Evolutionary conservation across 495 filamentous ascomycete genomes (phyloP), one percentile per base, ranked within the genome.

Genomic region (Annulohypoxylon nitens): DNA sequence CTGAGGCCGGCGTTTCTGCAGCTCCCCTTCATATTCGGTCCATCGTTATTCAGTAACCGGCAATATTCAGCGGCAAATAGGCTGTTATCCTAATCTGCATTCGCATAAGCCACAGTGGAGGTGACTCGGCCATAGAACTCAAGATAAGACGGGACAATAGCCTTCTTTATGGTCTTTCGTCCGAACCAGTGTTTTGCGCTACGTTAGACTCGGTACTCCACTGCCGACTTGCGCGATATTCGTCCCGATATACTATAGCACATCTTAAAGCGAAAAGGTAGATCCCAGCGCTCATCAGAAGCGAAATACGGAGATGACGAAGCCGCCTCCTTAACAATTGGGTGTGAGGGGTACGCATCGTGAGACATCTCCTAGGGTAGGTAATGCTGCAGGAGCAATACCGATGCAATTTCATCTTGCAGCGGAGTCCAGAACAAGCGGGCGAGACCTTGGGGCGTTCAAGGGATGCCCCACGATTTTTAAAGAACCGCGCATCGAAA

Each of bases 361-460:
- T 64, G 66, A 74, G 55, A 66, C 70, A 64, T 43, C 39, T 57
- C 71, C 62, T 36, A 62, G 47, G 45, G 54, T 74, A 70, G 67
- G 58, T 47, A 33, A 51, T 63, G 64, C 64, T 72, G 73, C 73
- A 75, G 73, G 69, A 72, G 73, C 73, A 75, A 75, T 75, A 75
- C 73, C 73, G 73, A 75, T 51, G 73, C 60, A 75, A 75, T 75
- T 75, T 75, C 69, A 75, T 75, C 73, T 72, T 75, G 73, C 73
- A 75, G 73, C 69, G 61, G 54, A 62, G 61, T 69, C 73, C 69
- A 75, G 69, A 72, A 69, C 61, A 47, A 45, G 73, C 43, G 50
- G 73, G 54, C 73, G 69, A 72, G 69, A 55, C 53, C 16, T 64
- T 66, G 60, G 59, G 73, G 69, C 36, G 26, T 64, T 67, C 71